Evolutionary conservation across 192 early-diverging fungal genomes (phyloP), one percentile per base, ranked within the genome.

Genomic region (Coemansia sp.): DNA sequence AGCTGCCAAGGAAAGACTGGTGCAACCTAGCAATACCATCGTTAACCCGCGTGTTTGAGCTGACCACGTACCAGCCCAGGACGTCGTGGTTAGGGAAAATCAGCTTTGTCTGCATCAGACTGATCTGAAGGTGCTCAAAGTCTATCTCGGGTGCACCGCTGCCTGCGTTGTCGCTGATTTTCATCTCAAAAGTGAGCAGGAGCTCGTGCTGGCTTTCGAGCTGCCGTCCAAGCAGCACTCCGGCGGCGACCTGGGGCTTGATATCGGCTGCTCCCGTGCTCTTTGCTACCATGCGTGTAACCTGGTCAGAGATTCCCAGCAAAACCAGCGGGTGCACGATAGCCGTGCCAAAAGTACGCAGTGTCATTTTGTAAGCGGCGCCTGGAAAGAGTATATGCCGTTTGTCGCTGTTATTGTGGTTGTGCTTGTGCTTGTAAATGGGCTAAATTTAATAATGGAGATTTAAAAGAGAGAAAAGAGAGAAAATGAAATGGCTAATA

Each of bases 251-350:
- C 20, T 25, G 33, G 18, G 64, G 46, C 19, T 48, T 46, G 15
- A 17, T 56, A 42, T 55, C 56, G 9, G 22, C 34, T n/a, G 48
- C 53, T 23, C 24, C 17, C 9, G 46, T 28, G 29, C 49, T 30
- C 52, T 60, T 56, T 0, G 72, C 72, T 9, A 53, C 47, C 26
- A 53, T 64, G 23, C 72, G 72, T 3, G 72, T 76, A 14, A 61
- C 55, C 35, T 68, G 72, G 46, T 76, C 72, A 3, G 72, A 76
- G 45, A 76, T 64, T 38, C 67, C 67, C 9, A 76, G 48, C 36
- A 76, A 43, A 3, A 76, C 72, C 13, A 76, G 57, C 35, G 72
- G 65, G 46, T 76, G 72, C 15, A 76, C 50, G 25, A 67, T 60
- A 13, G 58, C 61, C 11, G 62, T 66, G 48, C 56, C 43, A 17